These are phyloP conservation scores for Inonotus hispidus DNA, from an alignment of 1,284 basidiomycete genomes.

Conservation along the genomic window DNA sequence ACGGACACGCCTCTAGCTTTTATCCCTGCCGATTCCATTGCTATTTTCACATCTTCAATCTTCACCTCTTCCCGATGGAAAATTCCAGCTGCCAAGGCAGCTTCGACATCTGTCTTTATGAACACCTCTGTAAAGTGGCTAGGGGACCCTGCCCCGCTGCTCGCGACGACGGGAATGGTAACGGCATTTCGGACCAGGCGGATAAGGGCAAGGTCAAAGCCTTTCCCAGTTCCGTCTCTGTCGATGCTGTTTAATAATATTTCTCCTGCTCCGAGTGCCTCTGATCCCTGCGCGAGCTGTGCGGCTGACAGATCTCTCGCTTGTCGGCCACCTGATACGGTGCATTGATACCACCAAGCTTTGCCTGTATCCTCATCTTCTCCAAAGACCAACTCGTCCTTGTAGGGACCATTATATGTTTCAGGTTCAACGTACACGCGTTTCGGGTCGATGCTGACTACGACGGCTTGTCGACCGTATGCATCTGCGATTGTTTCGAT, in stretches of 20 bases:
- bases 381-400: conserved; percentile 61
- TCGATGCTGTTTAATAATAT: conserved; percentile 96
- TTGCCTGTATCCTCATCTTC: conserved; percentile 59
- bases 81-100: conserved; percentile 94
- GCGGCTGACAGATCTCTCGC: conserved; percentile 86
- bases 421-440: conserved; percentile 76
- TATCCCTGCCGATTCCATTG: conserved; percentile 46
- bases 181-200: conserved; percentile 73
- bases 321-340: conserved; percentile 91
- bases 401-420: conserved; percentile 65
- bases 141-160: conserved; percentile 82
- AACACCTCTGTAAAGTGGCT: conserved; percentile 90
- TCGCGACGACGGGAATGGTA: conserved; percentile 90
- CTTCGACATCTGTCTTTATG: conserved; percentile 74
- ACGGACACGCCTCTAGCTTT: conserved; percentile 28
- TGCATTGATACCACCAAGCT: conserved; percentile 99
- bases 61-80: conserved; percentile 90
- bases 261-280: conserved; percentile 91
- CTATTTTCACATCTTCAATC: conserved; percentile 67
- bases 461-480: conserved; percentile 97
- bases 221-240: conserved; percentile 88
- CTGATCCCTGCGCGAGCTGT: conserved; percentile 86
- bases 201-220: conserved; percentile 89
- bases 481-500: conserved; percentile 90
- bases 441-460: conserved; percentile 95